A percentile compares a stretch with the other conserved stretches of the same genome.
Conservation (phyloP, 441 rosid genomes). For the Jatropha multifida region DNA sequence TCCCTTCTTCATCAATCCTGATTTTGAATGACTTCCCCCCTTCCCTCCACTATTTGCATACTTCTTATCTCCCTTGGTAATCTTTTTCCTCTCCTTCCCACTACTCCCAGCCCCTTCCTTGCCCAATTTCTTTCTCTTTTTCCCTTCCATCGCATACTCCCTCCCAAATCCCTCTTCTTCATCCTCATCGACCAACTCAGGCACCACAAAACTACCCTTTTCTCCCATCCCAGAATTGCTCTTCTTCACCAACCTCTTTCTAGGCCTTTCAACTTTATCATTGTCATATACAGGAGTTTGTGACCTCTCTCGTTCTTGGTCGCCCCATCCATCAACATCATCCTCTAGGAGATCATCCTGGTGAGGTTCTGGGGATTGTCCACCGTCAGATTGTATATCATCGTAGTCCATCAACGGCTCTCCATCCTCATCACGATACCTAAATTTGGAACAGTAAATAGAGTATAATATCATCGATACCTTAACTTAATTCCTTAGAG, state of each 20-base stretch:
- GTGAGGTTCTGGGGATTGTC: slow-evolving; percentile 52
- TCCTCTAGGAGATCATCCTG: slow-evolving; percentile 60
- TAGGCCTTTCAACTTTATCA: slow-evolving; percentile 66
- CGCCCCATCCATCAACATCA: slow-evolving; percentile 61
- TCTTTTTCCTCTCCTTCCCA: slow-evolving; percentile 53
- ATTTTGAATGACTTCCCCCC: slow-evolving; percentile 33
- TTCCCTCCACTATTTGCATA: slow-evolving; percentile 36
- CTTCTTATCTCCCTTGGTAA: slow-evolving; percentile 25
- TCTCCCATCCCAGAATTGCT: slow-evolving; percentile 26
- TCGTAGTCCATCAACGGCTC: slow-evolving; percentile 96
- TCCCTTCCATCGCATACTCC: slow-evolving; percentile 33
- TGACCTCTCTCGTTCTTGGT: slow-evolving; percentile 48
- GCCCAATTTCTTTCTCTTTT: slow-evolving; percentile 57
- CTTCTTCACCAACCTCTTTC: slow-evolving; percentile 89
- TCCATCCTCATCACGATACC: slow-evolving; percentile 90
- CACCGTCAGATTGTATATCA: slow-evolving; percentile 67
- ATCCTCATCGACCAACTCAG: slow-evolving; percentile 63
- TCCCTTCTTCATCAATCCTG: slow-evolving; percentile 40
- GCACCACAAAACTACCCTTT: slow-evolving; percentile 32
- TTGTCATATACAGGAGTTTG: slow-evolving; percentile 66
- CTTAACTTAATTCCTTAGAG: slow-evolving; percentile 19
- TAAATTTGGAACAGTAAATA: slow-evolving; percentile 22
- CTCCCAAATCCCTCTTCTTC: slow-evolving; percentile 35
- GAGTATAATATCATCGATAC: slow-evolving; percentile 4
- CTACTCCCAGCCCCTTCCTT: slow-evolving; percentile 30